These are phyloP conservation scores for Nannochloropsis granulata DNA, from an alignment of 108 stramenopile genomes.

Conservation along the genomic window DNA sequence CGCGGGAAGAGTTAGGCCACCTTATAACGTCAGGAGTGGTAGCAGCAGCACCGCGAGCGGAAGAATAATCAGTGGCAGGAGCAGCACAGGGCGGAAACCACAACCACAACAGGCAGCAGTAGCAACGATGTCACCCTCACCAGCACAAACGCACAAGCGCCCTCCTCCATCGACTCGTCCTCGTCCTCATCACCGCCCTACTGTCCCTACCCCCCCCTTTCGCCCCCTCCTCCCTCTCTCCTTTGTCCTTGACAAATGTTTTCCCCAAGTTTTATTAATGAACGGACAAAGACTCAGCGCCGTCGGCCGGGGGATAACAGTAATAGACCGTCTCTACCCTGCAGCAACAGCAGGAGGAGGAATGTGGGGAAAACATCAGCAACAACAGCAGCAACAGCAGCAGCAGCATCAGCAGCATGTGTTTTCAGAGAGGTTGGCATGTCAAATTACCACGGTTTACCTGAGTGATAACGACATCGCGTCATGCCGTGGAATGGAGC, in stretches of 20 bases:
- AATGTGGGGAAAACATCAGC: no score
- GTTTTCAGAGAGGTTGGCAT: not conserved
- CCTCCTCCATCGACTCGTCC: no score
- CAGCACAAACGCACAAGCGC: no score
- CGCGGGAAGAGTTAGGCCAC: no score
- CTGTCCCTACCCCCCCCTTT: no score
- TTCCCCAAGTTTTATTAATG: not conserved
- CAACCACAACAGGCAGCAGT: no score
- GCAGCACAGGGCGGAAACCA: no score
- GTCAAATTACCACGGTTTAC: not conserved
- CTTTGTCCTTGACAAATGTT: not conserved
- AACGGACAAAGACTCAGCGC: not conserved
- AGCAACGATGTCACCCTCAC: no score
- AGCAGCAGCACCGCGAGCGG: not conserved
- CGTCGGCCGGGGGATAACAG: not conserved
- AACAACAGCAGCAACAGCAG: no score
- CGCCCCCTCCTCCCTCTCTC: not conserved
- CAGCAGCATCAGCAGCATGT: not conserved
- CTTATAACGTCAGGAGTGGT: not conserved
- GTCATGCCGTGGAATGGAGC: not conserved
- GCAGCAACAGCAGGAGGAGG: no score
- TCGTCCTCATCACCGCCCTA: no score
- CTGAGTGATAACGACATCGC: not conserved
- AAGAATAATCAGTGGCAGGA: no score
- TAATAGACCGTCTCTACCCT: not conserved